Conservation (phyloP, 768 basidiomycete species). For the Tylopilus cervinicoccineus region DNA sequence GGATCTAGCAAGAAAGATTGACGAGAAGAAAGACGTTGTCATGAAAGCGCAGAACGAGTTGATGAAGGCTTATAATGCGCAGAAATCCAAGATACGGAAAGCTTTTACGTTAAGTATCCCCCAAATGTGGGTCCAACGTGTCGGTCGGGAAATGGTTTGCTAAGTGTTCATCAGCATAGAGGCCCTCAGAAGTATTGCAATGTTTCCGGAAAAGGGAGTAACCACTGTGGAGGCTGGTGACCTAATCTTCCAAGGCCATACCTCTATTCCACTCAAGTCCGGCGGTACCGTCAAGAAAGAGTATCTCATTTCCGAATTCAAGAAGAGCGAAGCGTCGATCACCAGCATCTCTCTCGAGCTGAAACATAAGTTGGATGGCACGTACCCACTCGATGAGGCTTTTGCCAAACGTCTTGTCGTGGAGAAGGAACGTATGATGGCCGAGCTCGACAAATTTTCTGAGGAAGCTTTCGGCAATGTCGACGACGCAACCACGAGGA, state of each 20-base stretch:
- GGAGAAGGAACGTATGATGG: neutral
- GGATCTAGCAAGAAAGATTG: neutral
- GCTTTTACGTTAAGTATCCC: neutral
- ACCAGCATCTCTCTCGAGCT: neutral
- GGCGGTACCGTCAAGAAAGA: neutral
- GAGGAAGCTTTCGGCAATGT: neutral
- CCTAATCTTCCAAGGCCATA: neutral
- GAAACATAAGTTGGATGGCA: neutral
- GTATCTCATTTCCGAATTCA: neutral
- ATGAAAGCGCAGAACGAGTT: neutral
- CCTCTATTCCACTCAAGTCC: neutral
- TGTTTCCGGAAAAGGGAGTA: neutral
- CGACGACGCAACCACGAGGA: neutral
- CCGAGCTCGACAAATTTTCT: neutral
- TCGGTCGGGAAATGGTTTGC: neutral
- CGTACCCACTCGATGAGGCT: neutral
- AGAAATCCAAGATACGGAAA: neutral
- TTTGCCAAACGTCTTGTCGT: neutral
- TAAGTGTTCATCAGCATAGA: neutral
- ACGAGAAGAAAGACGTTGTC: neutral
- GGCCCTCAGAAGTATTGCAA: neutral
- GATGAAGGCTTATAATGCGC: neutral
- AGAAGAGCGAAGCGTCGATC: neutral
- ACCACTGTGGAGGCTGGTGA: neutral
- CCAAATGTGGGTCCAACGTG: neutral